These are phyloP conservation scores for Yamadazyma songkhlaensis DNA, from an alignment of 1,139 yeast genomes.

Conservation along the genomic window DNA sequence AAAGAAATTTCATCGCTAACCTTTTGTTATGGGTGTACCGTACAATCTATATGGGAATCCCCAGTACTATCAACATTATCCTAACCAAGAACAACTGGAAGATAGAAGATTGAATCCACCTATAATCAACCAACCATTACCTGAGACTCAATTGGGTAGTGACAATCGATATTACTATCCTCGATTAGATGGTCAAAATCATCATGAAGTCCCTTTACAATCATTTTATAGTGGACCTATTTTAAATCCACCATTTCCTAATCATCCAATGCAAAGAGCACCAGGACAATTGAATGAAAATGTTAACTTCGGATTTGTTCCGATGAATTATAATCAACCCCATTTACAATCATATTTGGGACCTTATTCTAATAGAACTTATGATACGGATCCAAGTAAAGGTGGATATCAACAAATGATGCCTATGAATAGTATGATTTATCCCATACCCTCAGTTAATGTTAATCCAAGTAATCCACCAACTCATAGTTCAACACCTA, in stretches of 20 bases:
- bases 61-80: slow-evolving; percentile 7
- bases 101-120: slow-evolving; percentile 8
- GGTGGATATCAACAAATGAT: too few relatives aligned
- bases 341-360: slow-evolving; percentile 5
- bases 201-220: neutral
- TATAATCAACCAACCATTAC: slow-evolving; percentile 1
- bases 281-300: neutral
- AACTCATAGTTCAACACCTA: too few relatives aligned
- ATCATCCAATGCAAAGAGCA: neutral
- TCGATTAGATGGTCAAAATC: neutral
- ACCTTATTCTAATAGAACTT: slow-evolving; percentile 9
- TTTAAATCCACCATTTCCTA: neutral
- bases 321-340: neutral
- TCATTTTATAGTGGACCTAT: too few relatives aligned
- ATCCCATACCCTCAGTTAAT: neutral
- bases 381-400: slow-evolving; percentile 5
- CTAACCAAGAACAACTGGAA: neutral
- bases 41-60: slow-evolving; percentile 11
- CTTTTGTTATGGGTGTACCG: slow-evolving; percentile 9
- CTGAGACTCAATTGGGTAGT: neutral
- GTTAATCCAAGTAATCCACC: neutral
- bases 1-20: neutral
- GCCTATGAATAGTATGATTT: too few relatives aligned
- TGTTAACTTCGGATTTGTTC: slow-evolving; percentile 1
- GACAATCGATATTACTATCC: slow-evolving; percentile 1